Evolutionary conservation across 495 filamentous ascomycete genomes (phyloP), one percentile per base, ranked within the genome.

Genomic region (Tuber borchii): DNA sequence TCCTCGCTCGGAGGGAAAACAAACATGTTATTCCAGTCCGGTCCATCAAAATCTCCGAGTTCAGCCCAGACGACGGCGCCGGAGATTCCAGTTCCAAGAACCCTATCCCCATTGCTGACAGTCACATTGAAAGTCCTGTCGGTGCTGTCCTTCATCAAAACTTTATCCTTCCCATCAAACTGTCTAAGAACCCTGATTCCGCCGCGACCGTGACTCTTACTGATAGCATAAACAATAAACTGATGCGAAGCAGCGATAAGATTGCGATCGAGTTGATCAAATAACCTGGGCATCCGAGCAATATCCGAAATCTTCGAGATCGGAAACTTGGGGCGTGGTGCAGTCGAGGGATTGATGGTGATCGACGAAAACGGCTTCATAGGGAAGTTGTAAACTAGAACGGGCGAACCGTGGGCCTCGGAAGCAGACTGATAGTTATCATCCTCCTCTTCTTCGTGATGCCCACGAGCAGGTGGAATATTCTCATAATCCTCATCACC

Each of bases 101-200:
- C 88, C 42, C 91, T 89, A 40, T 83, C 82, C 42, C 81, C 81
- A 46, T 75, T 78, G 22, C 81, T 72, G 75, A 95, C 86, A 71
- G 93, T 87, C n/a, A 99, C 91, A 80, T 93, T 97, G 86, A 97
- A 98, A 73, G 97, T 91, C 75, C 94, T 91, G 81, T 98, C 94
- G 75, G 91, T 90, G 46, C 91, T 91, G 79, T 92, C 90, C 37
- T 91, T 92, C 86, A 97, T 97, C 65, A 97, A 86, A 83, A 95
- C 92, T 82, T 91, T 91, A 82, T 97, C 92, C 79, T 90, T 90
- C 68, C 95, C 96, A 79, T 95, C 93, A 76, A 96, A 93, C 84
- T 99, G 96, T 75, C 93, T 89, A 82, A 99, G 97, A 48, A 99
- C 90, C 68, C 94, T 88, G 72, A 98, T 88, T 44, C 96, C 95